Base-by-base conservation (phyloP, 768 basidiomycete species). In the Clitopilus passeckerianus region DNA sequence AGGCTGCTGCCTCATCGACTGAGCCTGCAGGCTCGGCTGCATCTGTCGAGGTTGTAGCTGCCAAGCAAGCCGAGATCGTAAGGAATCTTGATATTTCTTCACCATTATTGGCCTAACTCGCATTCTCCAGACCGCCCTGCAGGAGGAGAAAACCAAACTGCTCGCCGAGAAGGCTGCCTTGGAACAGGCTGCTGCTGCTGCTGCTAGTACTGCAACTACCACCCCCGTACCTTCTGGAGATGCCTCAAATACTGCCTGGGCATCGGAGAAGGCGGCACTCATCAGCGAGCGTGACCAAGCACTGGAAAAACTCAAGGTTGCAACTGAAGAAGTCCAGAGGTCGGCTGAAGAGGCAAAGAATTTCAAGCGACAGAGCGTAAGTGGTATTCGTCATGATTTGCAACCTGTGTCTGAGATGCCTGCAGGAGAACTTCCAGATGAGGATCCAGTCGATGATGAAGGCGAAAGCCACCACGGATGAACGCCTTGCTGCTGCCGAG, bases 361-460 rank as follows among this genome's bases (percentile, higher is more conserved):
- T 53, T 66, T 75, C 61, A 74, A 74, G 53, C 70, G 74, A 59
- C 74, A 77, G 63, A 79, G 73, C 61, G 76, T 77, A 63, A 43
- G 74, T n/a, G n/a, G 12, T 41, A 30, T 62, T n/a, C 57, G 16
- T 52, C 14, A 12, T 58, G 23, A 24, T n/a, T 33, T 34, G 43
- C 34, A 1, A 27, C 30, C 9, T 44, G 54, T 5, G 41, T 44
- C 24, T 60, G 34, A 57, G 24, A n/a, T 44, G 63, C 24, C 60
- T 20, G 56, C 70, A 90, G 86, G 86, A 87, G 3, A 87, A 86
- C 67, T 82, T 86, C 76, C 80, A 82, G 57, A 67, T 73, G 1
- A 80, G 82, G 61, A 75, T 87, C 6, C 71, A 74, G 6, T 81
- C 84, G 34, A 65, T 87, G 55, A 78, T 78, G 64, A 83, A 81